Evolutionary conservation across 2,329 filamentous ascomycete species (phyloP), one percentile per base, ranked within the genome.

Genomic region (Rugonectria rugulosa): DNA sequence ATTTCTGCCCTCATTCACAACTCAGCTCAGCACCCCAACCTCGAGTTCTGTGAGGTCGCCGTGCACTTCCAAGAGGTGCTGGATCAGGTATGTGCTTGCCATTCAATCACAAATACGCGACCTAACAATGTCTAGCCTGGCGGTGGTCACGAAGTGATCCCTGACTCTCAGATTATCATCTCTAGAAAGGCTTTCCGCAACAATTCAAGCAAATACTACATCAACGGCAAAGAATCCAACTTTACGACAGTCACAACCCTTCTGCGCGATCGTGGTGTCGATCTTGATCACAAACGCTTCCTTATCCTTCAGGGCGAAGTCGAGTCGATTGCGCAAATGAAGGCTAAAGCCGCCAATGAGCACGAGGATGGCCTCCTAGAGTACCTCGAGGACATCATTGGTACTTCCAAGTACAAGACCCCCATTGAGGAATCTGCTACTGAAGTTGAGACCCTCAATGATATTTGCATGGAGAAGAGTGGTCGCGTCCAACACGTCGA

Each of bases 251-350:
- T 99, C 23, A 97, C 93, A 0, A 91, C 88, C 0, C 80, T 99
- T 12, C 84, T 99, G 8, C 89, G 89, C 53, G 92, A 92, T 19
- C 87, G 91, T 20, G 96, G 95, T 2, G 91, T 99, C 14, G 95
- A 99, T 76, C 81, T 99, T 19, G 95, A 99, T 69, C 95, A 99
- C 78, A 99, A 99, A 77, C 91, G 95, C 57, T 99, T 99, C 77
- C 78, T 99, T 49, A 99, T 99, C 69, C 79, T 99, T 10, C 95
- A 99, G 74, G 95, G 95, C 69, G 95, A 99, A 73, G 95, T 99
- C 56, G 95, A 99, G 73, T 97, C 94, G 0, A 99, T 99, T 70
- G 94, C 95, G 6, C 95, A 98, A 75, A 99, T 99, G 95, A 99
- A 99, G 75, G 83, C 96, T 15, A 99, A 99, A 74, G 95, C 96